Evolutionary conservation across 257 asterid genomes (phyloP), one percentile per base, ranked within the genome.

Genomic region (Scutellaria galericulata): DNA sequence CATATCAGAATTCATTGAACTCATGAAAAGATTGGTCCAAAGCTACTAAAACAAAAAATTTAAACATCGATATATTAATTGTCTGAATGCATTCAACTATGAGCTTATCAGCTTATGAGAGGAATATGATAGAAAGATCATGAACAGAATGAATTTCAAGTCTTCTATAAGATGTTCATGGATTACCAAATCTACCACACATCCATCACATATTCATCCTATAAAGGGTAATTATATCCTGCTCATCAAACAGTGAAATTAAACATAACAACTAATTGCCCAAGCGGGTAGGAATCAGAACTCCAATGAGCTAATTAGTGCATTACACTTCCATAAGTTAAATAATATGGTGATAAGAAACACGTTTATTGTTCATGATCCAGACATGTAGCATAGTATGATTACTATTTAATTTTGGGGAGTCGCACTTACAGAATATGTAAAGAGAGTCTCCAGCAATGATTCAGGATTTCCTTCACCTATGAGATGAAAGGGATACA

Each of bases 391-490:
- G 37, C 13, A 73, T 22, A 13, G 18, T 53, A 42, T 8, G 42
- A 45, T 31, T 40, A 45, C 35, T 48, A 12, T 13, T 53, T 14
- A 41, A 47, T 41, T 24, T 31, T 53, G 71, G 53, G 41, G 51
- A 71, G 37, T 48, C 15, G 53, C 63, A 81, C 95, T 90, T 87
- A 90, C 97, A n/a, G 95, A 68, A 74, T 86, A 85, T 66, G 87
- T 76, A 77, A 89, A 79, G 73, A 93, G 93, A 55, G 89, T 77
- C 87, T 93, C 95, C 88, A 93, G 68, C 76, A 93, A 47, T 70
- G 82, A 78, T 73, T 93, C 98, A 2, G 86, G 73, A 75, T 87
- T 82, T 66, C 66, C 91, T 74, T 91, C 92, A 79, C 98, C 97
- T 89, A 66, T 14, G 44, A 24, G 27, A 77, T 48, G 77, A 54